Percentiles rank a stretch among this genome's conserved stretches.
Conservation (phyloP, 2,329 filamentous ascomycete species). For the Huntiella omanensis region DNA sequence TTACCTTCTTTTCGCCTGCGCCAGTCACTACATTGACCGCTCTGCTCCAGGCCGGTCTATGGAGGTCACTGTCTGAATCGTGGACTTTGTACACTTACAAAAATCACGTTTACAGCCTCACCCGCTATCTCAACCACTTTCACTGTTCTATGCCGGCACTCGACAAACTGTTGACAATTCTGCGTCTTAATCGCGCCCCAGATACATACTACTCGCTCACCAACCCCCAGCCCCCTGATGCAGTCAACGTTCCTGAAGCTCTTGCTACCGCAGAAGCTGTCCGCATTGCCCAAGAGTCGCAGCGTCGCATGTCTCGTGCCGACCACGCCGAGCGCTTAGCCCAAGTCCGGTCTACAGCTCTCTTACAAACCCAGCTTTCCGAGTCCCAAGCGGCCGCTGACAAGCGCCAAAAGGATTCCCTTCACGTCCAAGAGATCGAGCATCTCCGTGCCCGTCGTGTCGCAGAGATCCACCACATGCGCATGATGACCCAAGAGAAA, state of each 20-base stretch:
- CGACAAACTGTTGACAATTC: constrained; percentile 19
- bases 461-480: constrained; percentile 25
- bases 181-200: constrained; percentile 31
- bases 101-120: constrained; percentile 41
- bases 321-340: constrained; percentile 30
- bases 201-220: constrained; percentile 36
- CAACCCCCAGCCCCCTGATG: constrained; percentile 34
- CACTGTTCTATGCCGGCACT: constrained; percentile 20
- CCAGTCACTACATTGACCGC: constrained; percentile 35
- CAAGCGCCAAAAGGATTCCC: constrained; percentile 28
- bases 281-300: constrained; percentile 27
- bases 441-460: constrained; percentile 26
- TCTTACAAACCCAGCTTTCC: constrained; percentile 31
- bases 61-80: constrained; percentile 43
- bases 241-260: constrained; percentile 31
- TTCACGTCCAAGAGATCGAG: constrained; percentile 26
- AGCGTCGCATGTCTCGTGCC: constrained; percentile 27
- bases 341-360: constrained; percentile 31
- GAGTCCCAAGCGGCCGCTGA: constrained; percentile 31
- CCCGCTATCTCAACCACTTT: constrained; percentile 38
- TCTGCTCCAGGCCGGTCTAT: constrained; percentile 43
- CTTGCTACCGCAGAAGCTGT: constrained; percentile 30
- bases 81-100: constrained; percentile 36
- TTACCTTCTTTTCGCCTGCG: constrained; percentile 39
- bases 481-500: constrained; percentile 16